Conservation (phyloP, 805 yeast genomes). For the Sugiyamaella boreocaroliniensis region DNA sequence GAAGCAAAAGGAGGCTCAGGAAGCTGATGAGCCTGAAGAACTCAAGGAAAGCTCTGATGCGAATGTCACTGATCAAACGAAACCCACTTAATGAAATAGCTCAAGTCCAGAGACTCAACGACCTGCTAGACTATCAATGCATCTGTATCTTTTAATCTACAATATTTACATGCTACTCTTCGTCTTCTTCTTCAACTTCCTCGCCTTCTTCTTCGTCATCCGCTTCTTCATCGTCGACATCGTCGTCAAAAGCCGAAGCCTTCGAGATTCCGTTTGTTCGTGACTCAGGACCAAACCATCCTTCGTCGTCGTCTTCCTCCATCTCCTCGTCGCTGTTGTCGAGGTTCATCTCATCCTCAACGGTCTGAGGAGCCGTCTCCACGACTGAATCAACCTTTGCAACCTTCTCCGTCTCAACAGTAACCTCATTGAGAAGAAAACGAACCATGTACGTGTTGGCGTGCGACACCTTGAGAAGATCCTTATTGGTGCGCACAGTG, state of each 20-base stretch:
- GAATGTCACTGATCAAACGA: neutral
- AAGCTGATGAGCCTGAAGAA: neutral
- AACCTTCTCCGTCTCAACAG: neutral
- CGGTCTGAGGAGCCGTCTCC: conserved; percentile 20
- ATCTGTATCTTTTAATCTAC: neutral
- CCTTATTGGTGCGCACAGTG: conserved; percentile 66
- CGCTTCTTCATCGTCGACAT: conserved; percentile 2
- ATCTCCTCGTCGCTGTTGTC: conserved; percentile 32
- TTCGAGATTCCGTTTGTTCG: conserved; percentile 10
- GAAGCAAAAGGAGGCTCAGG: conserved; percentile 3
- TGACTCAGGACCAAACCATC: conserved; percentile 32
- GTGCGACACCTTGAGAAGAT: conserved; percentile 36
- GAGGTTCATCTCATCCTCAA: conserved; percentile 21
- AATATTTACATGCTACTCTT: neutral
- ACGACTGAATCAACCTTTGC: conserved; percentile 18
- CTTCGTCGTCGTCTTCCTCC: conserved; percentile 32
- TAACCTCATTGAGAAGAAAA: conserved; percentile 14
- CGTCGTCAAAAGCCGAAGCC: neutral
- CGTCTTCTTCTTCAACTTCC: neutral
- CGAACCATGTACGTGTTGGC: conserved; percentile 23
- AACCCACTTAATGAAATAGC: neutral
- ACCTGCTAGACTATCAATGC: neutral
- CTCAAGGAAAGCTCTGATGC: too few relatives aligned
- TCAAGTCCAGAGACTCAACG: neutral
- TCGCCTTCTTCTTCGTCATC: conserved; percentile 4